phyloP scores from a whole-genome alignment of 371 early-diverging fungal genomes.

The Amoeboradix gromovi region DNA sequence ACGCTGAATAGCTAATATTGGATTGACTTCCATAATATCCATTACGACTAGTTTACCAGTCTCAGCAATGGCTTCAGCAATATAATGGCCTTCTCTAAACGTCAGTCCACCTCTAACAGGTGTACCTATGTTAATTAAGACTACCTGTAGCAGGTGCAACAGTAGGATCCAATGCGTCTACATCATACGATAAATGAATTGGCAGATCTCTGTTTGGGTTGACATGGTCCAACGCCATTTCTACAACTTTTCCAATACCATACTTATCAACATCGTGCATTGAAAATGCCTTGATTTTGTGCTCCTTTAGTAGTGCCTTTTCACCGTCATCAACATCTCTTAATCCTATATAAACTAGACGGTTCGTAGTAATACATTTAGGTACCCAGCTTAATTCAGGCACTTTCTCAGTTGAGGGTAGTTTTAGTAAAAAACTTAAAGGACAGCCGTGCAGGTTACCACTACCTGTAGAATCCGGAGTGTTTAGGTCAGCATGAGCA shows the following conservation, averaged over 20 bases:
- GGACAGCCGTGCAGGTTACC: conserved; percentile 93
- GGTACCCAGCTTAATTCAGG: conserved; percentile 52
- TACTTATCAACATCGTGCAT: conserved; percentile 87
- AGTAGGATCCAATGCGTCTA: conserved; percentile 75
- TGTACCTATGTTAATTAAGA: conserved; percentile 7
- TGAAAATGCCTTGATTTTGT: conserved; percentile 61
- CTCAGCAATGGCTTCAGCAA: conserved; percentile 62
- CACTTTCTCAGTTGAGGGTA: conserved; percentile 23
- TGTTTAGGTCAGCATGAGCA: conserved; percentile 89
- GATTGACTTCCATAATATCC: conserved; percentile 86
- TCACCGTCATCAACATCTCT: conserved; percentile 71
- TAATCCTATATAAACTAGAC: conserved; percentile 76
- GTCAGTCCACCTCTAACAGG: conserved; percentile 86
- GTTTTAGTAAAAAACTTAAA: conserved; percentile 56
- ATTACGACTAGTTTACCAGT: conserved; percentile 62
- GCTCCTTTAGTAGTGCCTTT: conserved; percentile 40
- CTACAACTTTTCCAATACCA: conserved; percentile 75
- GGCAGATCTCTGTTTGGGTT: conserved; percentile 45
- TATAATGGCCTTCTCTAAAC: conserved; percentile 23
- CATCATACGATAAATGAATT: conserved; percentile 73
- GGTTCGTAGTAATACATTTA: conserved; percentile 36
- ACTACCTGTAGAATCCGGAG: conserved; percentile 48
- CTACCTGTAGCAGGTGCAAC: conserved; percentile 70
- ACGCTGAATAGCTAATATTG: conserved; percentile 31
- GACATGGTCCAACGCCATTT: conserved; percentile 60